Evolutionary conservation across 768 basidiomycete species (phyloP).

Genomic region (Chalciporus pseudorubinellus): DNA sequence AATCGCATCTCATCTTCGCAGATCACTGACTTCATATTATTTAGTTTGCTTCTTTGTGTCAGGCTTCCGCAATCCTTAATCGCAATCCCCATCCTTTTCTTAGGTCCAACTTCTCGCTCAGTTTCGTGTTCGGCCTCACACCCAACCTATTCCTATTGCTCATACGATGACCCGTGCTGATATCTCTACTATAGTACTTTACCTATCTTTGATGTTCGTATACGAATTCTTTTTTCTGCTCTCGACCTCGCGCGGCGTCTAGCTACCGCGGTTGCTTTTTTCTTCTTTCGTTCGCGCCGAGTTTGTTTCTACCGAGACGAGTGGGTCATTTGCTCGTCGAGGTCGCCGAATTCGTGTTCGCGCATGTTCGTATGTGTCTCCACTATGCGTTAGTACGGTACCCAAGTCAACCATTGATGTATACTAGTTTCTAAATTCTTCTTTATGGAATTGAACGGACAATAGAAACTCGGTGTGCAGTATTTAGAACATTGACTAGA

Average conservation of each 20-base stretch:
- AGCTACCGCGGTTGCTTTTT: conserved; percentile 3
- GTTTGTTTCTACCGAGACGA: neutral
- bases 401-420: conserved; percentile 19
- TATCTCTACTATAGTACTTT: conserved; percentile 35
- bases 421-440: conserved; percentile 19
- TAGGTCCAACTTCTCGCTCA: conserved; percentile 11
- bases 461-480: neutral
- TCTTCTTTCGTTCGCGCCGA: neutral
- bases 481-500: neutral
- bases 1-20: conserved; percentile 30
- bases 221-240: conserved; percentile 9
- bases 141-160: conserved; percentile 28
- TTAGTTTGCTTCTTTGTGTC: conserved; percentile 21
- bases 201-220: conserved; percentile 12
- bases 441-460: conserved; percentile 8
- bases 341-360: neutral
- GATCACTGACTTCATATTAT: conserved; percentile 28
- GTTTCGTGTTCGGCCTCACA: conserved; percentile 21
- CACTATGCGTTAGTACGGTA: conserved; percentile 22
- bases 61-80: conserved; percentile 30
- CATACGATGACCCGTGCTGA: conserved; percentile 28
- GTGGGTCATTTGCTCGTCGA: conserved; percentile 1
- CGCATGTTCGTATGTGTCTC: conserved; percentile 12
- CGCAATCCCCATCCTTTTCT: conserved; percentile 22
- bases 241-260: conserved; percentile 7